Conservation (phyloP, 352 stramenopile species). For the Thraustotheca clavata region DNA sequence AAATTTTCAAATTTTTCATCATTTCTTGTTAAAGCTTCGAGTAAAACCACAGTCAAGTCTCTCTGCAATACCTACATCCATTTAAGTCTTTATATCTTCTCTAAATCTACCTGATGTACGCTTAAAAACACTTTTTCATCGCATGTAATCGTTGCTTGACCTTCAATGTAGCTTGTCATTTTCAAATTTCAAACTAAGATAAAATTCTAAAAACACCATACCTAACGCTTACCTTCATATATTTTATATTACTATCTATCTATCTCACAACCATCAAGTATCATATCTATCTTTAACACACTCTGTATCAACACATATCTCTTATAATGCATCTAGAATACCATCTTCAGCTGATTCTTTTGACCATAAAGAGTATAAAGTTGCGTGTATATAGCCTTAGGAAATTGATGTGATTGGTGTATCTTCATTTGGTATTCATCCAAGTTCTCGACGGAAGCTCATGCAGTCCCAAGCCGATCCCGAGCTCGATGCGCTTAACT, state of each 20-base stretch:
- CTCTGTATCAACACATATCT: background rate
- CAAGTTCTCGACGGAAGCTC: background rate
- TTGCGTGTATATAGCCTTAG: no score
- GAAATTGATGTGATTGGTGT: no score
- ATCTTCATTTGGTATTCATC: background rate
- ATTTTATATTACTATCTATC: background rate
- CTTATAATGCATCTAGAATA: background rate
- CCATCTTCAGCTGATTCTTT: background rate
- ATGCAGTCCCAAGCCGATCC: conserved; percentile 4
- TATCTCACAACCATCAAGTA: background rate
- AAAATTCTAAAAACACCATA: background rate
- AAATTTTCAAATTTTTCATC: background rate
- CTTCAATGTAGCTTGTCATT: background rate
- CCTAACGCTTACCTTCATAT: background rate
- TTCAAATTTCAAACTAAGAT: background rate
- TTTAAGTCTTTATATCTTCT: background rate
- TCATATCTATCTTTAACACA: background rate
- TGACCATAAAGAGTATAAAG: background rate
- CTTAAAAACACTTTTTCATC: conserved; percentile 11
- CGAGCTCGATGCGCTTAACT: conserved; percentile 10
- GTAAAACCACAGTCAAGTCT: conserved; percentile 14
- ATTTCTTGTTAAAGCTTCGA: background rate
- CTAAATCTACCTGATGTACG: conserved; percentile 2
- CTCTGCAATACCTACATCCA: conserved; percentile 8
- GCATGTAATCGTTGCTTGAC: background rate